Percentiles rank a stretch among this genome's conserved stretches.
Evolutionary conservation across 306 rosid species (phyloP).

Genomic region (Cicer cuneatum): DNA sequence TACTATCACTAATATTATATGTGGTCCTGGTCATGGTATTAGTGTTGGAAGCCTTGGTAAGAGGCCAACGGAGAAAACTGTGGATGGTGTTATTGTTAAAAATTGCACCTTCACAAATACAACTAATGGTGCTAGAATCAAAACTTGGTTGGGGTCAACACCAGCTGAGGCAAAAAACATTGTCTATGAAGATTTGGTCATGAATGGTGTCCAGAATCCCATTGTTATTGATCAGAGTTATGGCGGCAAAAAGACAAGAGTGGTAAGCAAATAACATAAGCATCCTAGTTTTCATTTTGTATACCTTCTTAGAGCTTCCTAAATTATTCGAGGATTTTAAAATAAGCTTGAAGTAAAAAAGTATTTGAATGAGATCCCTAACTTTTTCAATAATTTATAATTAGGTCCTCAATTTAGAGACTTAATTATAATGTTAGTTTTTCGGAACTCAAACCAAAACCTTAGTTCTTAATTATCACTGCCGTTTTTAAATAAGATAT

Average conservation of each 20-base stretch:
- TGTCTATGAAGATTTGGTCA: slow-evolving; percentile 53
- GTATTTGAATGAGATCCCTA: not conserved
- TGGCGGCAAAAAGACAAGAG: slow-evolving; percentile 48
- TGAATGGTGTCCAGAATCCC: slow-evolving; percentile 62
- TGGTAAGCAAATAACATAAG: slow-evolving; percentile 8
- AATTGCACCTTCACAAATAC: slow-evolving; percentile 65
- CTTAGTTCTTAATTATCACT: no score
- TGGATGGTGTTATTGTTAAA: slow-evolving; percentile 42
- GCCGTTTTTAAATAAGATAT: no score
- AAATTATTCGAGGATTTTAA: not conserved
- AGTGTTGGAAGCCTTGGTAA: slow-evolving; percentile 76
- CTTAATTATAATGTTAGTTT: no score
- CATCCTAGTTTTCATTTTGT: not conserved
- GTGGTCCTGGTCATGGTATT: slow-evolving; percentile 87
- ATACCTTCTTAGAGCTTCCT: not conserved
- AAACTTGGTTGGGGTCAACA: slow-evolving; percentile 50
- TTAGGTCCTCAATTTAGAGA: no score
- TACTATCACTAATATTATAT: slow-evolving; percentile 44
- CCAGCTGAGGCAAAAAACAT: slow-evolving; percentile 53
- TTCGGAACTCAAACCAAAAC: no score
- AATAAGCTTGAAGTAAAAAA: not conserved
- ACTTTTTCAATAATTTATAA: no score
- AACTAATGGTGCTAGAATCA: slow-evolving; percentile 79
- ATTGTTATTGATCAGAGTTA: slow-evolving; percentile 69
- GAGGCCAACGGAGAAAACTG: slow-evolving; percentile 53